A percentile compares a stretch with the other conserved stretches of the same genome.
These are phyloP conservation scores for Tolypocladium guangdongense DNA, from an alignment of 2,329 filamentous ascomycete genomes.

Conservation along the genomic window DNA sequence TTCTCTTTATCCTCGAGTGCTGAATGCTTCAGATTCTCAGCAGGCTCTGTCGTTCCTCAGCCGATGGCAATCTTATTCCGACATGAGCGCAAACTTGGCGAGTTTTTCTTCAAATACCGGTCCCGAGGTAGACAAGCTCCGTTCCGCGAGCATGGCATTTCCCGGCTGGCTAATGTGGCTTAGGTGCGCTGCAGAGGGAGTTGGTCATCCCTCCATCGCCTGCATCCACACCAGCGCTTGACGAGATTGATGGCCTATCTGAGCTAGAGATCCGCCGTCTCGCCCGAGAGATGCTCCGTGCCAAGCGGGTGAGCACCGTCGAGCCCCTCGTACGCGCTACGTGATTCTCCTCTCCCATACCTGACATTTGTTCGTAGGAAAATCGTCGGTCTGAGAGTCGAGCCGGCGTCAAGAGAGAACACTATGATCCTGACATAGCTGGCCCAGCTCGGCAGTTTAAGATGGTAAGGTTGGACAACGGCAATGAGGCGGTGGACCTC, in stretches of 20 bases:
- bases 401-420: background rate
- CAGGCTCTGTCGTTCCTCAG: too few species aligned
- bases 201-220: conserved; percentile 12
- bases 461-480: background rate
- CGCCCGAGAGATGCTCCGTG: conserved; percentile 8
- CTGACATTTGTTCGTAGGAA: background rate
- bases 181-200: conserved; percentile 11
- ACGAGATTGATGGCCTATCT: conserved; percentile 5
- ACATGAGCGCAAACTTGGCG: background rate
- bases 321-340: background rate
- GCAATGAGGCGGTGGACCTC: conserved; percentile 5
- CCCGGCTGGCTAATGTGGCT: background rate
- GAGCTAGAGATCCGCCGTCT: conserved; percentile 9
- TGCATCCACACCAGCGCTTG: background rate
- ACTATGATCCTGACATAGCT: background rate
- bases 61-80: background rate
- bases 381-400: background rate
- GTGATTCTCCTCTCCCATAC: background rate
- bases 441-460: background rate
- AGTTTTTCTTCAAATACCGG: conserved; percentile 10
- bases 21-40: background rate
- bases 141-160: background rate
- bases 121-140: conserved; percentile 8
- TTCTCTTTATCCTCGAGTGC: conserved; percentile 3
- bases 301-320: conserved; percentile 1